Evolutionary conservation across 2,329 filamentous ascomycete species (phyloP).

Genomic region (Neonectria faginata): DNA sequence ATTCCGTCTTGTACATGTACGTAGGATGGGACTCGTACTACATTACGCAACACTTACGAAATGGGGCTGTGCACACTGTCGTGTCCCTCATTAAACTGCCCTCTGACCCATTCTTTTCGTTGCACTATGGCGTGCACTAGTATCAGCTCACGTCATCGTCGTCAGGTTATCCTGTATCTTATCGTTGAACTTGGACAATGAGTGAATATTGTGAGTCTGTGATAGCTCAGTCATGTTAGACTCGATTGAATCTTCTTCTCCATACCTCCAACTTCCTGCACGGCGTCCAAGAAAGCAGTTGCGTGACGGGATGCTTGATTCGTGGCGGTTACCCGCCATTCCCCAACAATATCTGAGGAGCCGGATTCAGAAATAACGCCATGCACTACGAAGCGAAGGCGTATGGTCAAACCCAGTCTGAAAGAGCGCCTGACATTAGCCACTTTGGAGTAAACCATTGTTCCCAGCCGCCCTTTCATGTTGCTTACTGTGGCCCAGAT

Average conservation of each 20-base stretch:
- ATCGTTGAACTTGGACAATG: too few species aligned
- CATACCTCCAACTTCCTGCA: conserved; percentile 65
- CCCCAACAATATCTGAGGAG: background rate
- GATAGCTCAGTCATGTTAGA: too few species aligned
- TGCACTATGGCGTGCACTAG: background rate
- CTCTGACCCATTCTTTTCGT: too few species aligned
- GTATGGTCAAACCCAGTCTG: too few species aligned
- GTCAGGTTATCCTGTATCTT: background rate
- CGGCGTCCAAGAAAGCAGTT: conserved; percentile 62
- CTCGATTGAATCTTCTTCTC: conserved; percentile 44
- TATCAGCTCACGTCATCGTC: background rate
- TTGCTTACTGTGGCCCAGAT: too few species aligned
- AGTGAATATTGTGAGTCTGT: too few species aligned
- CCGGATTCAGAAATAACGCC: background rate
- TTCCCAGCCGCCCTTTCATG: too few species aligned
- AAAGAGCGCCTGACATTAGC: too few species aligned
- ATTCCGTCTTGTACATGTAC: too few species aligned
- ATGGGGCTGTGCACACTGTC: background rate
- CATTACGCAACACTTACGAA: conserved; percentile 38
- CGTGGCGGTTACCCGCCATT: conserved; percentile 5
- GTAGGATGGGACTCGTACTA: conserved; percentile 3
- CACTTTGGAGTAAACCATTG: too few species aligned
- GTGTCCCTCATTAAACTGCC: background rate
- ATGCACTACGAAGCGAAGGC: background rate
- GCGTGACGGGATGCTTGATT: conserved; percentile 59